phyloP scores from a whole-genome alignment of 163 green algal genomes.

The Smithsoniella earleae region DNA sequence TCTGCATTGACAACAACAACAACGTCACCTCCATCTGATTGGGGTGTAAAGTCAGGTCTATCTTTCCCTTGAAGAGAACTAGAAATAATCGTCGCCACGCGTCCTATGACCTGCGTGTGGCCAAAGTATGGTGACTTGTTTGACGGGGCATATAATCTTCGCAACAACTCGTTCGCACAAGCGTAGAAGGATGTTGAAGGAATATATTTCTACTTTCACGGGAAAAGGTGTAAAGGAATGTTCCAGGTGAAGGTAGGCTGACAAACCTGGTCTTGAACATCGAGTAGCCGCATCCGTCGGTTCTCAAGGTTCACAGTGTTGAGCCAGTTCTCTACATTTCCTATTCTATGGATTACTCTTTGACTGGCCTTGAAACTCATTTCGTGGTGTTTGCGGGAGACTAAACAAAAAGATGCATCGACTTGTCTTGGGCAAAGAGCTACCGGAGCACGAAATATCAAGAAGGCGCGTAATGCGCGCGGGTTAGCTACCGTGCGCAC shows the following conservation, averaged over 20 bases:
- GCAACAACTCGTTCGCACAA: neutral
- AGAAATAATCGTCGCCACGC: conserved; percentile 74
- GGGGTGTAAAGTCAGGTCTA: conserved; percentile 84
- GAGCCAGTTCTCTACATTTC: conserved; percentile 30
- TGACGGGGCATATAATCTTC: no score
- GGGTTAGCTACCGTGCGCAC: no score
- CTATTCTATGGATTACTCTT: conserved; percentile 20
- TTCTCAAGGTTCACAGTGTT: neutral
- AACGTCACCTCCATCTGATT: conserved; percentile 77
- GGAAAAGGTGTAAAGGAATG: neutral
- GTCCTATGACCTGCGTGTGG: conserved; percentile 76
- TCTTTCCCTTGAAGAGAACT: conserved; percentile 91
- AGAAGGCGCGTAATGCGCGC: no score
- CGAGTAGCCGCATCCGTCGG: conserved; percentile 8
- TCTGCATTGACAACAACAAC: conserved; percentile 91
- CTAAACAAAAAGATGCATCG: no score
- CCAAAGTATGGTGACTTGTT: neutral
- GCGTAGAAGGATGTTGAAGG: neutral
- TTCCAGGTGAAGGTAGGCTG: neutral
- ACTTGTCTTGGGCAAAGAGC: no score
- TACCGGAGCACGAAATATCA: no score
- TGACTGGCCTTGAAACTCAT: conserved; percentile 1
- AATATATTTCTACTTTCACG: neutral
- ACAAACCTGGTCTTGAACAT: conserved; percentile 28
- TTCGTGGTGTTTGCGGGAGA: no score